Percentiles rank a stretch among this genome's conserved stretches.
Conservation (phyloP, 2,329 filamentous ascomycete genomes). For the Penicillium sp. region DNA sequence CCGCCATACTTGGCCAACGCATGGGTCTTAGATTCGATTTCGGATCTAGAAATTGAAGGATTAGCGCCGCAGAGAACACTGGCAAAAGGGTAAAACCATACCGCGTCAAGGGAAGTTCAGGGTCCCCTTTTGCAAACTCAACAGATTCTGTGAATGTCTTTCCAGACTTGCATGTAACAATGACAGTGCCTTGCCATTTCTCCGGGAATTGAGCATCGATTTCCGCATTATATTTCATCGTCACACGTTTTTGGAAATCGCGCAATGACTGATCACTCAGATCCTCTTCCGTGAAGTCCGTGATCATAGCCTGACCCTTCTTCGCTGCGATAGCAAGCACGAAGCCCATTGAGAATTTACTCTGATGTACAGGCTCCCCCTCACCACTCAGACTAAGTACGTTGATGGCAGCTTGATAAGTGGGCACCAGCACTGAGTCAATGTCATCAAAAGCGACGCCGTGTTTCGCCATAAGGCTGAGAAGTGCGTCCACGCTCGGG, state of each 20-base stretch:
- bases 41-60: slow-evolving; percentile 10
- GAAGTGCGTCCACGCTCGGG: slow-evolving; percentile 32
- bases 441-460: slow-evolving; percentile 29
- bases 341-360: slow-evolving; percentile 39
- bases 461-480: slow-evolving; percentile 30
- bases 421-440: slow-evolving; percentile 26
- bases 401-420: slow-evolving; percentile 34
- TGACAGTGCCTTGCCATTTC: slow-evolving; percentile 31
- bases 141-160: slow-evolving; percentile 23
- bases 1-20: slow-evolving; percentile 26
- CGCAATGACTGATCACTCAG: slow-evolving; percentile 25
- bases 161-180: slow-evolving; percentile 26
- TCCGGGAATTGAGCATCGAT: slow-evolving; percentile 31
- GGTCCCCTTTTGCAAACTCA: slow-evolving; percentile 32
- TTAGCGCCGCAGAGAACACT: not conserved
- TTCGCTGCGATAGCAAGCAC: slow-evolving; percentile 35
- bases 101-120: slow-evolving; percentile 29
- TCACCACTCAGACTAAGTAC: slow-evolving; percentile 30
- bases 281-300: slow-evolving; percentile 32
- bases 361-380: slow-evolving; percentile 36
- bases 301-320: slow-evolving; percentile 34
- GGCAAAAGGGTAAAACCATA: slow-evolving; percentile 5
- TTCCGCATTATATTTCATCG: slow-evolving; percentile 27
- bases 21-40: slow-evolving; percentile 23
- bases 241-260: slow-evolving; percentile 29